Conservation (phyloP, 768 basidiomycete genomes). For the Galerina marginata region DNA sequence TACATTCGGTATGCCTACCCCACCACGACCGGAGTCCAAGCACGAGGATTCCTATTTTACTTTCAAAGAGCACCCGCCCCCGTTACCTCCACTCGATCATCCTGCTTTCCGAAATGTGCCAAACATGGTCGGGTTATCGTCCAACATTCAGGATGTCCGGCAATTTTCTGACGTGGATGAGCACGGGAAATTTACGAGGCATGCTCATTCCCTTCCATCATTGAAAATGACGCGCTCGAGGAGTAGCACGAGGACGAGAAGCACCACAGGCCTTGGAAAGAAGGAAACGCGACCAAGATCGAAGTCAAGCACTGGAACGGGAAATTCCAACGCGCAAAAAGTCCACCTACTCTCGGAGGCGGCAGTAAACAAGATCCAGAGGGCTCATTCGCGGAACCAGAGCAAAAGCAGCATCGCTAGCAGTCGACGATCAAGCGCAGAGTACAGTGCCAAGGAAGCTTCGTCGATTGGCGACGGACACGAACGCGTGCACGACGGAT, state of each 20-base stretch:
- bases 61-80: slow-evolving; percentile 47
- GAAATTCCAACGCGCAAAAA: slow-evolving; percentile 3
- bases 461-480: slow-evolving; percentile 26
- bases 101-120: slow-evolving; percentile 35
- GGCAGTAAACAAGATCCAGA: slow-evolving; percentile 11
- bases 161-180: slow-evolving; percentile 1
- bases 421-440: slow-evolving; percentile 59
- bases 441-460: slow-evolving; percentile 59
- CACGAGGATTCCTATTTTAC: slow-evolving; percentile 31
- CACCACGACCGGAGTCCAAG: slow-evolving; percentile 31
- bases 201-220: slow-evolving; percentile 25
- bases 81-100: slow-evolving; percentile 61
- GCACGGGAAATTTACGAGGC: slow-evolving; percentile 11
- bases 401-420: slow-evolving; percentile 39
- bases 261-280: neutral
- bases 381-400: slow-evolving; percentile 31
- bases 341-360: neutral
- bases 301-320: slow-evolving; percentile 16
- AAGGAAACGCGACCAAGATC: slow-evolving; percentile 18
- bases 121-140: slow-evolving; percentile 12
- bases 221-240: slow-evolving; percentile 7
- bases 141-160: slow-evolving; percentile 14
- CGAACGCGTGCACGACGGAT: slow-evolving; percentile 38
- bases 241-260: slow-evolving; percentile 7
- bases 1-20: slow-evolving; percentile 39